Evolutionary conservation across 2,329 filamentous ascomycete species (phyloP), one percentile per base, ranked within the genome.

Genomic region (Calonectria hawksworthii): DNA sequence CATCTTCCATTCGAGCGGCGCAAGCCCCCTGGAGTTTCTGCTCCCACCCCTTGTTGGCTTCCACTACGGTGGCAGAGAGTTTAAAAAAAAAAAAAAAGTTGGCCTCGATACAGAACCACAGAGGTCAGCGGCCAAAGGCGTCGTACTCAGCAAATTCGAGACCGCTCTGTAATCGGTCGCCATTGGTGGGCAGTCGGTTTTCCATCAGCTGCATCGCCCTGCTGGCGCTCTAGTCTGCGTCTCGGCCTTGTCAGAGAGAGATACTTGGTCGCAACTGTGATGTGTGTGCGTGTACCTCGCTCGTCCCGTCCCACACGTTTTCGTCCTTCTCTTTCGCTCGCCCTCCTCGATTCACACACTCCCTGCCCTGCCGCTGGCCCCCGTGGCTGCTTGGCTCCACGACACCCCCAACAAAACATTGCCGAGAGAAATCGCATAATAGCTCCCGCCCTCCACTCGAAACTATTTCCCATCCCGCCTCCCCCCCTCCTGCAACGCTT

Each of bases 401-500:
- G 79, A 52, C 61, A 41, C 67, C 79, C 79, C 79, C 79, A 80
- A 80, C 79, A 80, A 80, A 80, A 80, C 77, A 71, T 65, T 78
- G 75, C 79, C 76, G 76, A 79, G 68, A 67, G 69, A 72, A 78
- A 23, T 59, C 69, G 72, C 71, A 75, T 73, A 72, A 69, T 44
- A 69, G 69, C 76, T 75, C 78, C 75, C 75, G 69, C 74, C 74
- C 59, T 76, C 66, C 68, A 70, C 59, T 51, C 52, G 30, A 44
- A 59, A 70, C 54, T 63, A 59, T 59, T 38, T 64, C 59, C 65
- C 11, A 26, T 63, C 34, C 44, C 52, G 34, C 26, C 47, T 72
- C 66, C 56, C 65, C 69, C 54, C 50, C 23, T 6, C 4, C 72
- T 32, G 52, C 56, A 44, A 44, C 65, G 50, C 36, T n/a, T 44